These are phyloP conservation scores for Cadophora gregata DNA, from an alignment of 2,329 filamentous ascomycete species.

Conservation along the genomic window DNA sequence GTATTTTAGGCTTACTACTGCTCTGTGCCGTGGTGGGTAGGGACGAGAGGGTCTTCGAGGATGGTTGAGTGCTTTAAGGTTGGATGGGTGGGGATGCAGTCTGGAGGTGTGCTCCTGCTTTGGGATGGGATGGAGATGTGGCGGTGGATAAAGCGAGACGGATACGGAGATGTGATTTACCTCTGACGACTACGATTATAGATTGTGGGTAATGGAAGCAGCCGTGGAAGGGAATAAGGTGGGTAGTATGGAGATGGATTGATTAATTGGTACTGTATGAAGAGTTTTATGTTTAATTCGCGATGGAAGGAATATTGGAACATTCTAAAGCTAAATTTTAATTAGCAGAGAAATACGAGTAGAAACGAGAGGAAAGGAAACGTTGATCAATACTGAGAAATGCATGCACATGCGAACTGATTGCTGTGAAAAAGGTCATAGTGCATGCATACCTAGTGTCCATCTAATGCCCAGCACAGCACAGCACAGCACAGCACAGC, in stretches of 20 bases:
- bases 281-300: not conserved
- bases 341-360: not conserved
- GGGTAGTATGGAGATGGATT: not conserved
- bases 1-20: not conserved
- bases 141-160: not conserved
- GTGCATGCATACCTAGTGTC: constrained; percentile 5
- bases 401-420: not conserved
- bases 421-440: not conserved
- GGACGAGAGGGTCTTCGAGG: no score
- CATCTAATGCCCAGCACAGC: not conserved
- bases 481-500: not conserved
- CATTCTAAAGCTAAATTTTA: not conserved
- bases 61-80: not conserved
- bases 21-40: not conserved
- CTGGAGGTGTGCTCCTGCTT: not conserved
- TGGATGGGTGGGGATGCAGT: not conserved
- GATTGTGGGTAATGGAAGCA: not conserved
- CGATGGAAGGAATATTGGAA: not conserved
- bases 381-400: not conserved
- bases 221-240: not conserved
- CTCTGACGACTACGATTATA: not conserved
- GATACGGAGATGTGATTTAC: not conserved
- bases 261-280: not conserved
- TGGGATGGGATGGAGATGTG: not conserved
- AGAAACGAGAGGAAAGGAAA: not conserved